These are phyloP conservation scores for Medicago lupulina DNA, from an alignment of 306 rosid genomes.

Conservation along the genomic window DNA sequence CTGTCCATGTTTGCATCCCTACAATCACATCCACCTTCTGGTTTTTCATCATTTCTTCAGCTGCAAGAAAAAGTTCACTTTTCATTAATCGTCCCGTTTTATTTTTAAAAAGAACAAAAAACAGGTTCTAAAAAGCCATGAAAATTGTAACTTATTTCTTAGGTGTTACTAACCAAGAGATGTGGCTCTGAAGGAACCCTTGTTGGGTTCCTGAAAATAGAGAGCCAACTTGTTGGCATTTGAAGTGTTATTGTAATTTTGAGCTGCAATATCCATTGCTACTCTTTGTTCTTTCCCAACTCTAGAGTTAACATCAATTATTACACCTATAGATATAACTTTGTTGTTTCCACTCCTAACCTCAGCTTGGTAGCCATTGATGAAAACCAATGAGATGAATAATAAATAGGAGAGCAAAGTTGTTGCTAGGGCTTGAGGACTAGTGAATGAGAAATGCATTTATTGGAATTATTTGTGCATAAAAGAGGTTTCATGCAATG, in stretches of 20 bases:
- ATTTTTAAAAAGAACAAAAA: too few species aligned
- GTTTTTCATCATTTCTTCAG: slow-evolving; percentile 49
- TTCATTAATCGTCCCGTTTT: not conserved
- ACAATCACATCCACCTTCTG: slow-evolving; percentile 52
- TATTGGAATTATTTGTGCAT: not conserved
- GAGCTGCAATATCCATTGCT: slow-evolving; percentile 58
- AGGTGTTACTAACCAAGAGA: slow-evolving; percentile 47
- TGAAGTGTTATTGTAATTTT: slow-evolving; percentile 45
- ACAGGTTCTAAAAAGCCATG: not conserved
- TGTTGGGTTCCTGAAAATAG: slow-evolving; percentile 32
- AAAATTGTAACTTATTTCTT: not conserved
- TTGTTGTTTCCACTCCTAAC: not conserved
- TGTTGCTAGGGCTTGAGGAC: slow-evolving; percentile 19
- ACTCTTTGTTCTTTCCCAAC: slow-evolving; percentile 58
- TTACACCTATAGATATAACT: slow-evolving; percentile 49
- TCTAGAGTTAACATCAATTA: slow-evolving; percentile 48
- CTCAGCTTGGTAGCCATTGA: slow-evolving; percentile 32
- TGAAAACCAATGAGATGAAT: slow-evolving; percentile 33
- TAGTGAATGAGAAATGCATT: slow-evolving; percentile 33
- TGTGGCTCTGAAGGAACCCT: slow-evolving; percentile 36
- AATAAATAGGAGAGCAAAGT: slow-evolving; percentile 29
- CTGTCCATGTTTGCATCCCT: slow-evolving; percentile 67
- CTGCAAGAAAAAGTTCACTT: slow-evolving; percentile 41
- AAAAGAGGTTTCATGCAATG: slow-evolving; percentile 21
- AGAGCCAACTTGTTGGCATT: slow-evolving; percentile 44